Conservation (phyloP, 345 rosid species). For the Nasturtium officinale region DNA sequence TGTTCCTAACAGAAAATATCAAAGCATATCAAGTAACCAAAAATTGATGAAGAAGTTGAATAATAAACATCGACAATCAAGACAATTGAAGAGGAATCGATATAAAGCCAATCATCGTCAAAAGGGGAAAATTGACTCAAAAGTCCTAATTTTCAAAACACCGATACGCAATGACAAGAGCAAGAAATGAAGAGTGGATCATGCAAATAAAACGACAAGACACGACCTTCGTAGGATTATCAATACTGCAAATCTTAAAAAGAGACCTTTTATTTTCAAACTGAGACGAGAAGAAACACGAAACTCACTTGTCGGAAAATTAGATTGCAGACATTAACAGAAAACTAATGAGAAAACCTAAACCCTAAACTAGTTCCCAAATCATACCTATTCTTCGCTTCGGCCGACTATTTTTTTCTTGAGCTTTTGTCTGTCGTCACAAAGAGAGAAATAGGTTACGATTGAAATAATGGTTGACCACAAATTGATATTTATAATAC, state of each 20-base stretch:
- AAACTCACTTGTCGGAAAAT: not conserved
- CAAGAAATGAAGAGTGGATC: not conserved
- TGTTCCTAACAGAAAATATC: not conserved
- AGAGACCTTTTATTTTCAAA: not conserved
- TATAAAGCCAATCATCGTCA: not conserved
- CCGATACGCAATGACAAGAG: not conserved
- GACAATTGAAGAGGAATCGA: not conserved
- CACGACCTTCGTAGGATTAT: not conserved
- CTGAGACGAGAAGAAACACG: not conserved
- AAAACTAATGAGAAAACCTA: not conserved
- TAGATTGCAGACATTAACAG: not conserved
- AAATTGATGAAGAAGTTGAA: not conserved
- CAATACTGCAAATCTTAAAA: not conserved
- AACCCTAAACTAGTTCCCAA: not conserved
- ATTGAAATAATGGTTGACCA: slow-evolving; percentile 3
- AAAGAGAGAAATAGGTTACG: not conserved
- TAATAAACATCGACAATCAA: not conserved
- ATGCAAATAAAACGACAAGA: not conserved
- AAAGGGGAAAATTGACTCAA: not conserved
- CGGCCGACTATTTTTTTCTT: not conserved
- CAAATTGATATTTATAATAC: slow-evolving; percentile 38
- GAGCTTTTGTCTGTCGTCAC: not conserved
- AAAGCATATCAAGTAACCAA: not conserved
- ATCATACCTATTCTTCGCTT: slow-evolving; percentile 29
- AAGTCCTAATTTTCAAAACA: slow-evolving; percentile 3